Percentiles rank a stretch among this genome's conserved stretches.
Evolutionary conservation across 208 protist genomes (phyloP).

Genomic region (Wallacemonas sp.): DNA sequence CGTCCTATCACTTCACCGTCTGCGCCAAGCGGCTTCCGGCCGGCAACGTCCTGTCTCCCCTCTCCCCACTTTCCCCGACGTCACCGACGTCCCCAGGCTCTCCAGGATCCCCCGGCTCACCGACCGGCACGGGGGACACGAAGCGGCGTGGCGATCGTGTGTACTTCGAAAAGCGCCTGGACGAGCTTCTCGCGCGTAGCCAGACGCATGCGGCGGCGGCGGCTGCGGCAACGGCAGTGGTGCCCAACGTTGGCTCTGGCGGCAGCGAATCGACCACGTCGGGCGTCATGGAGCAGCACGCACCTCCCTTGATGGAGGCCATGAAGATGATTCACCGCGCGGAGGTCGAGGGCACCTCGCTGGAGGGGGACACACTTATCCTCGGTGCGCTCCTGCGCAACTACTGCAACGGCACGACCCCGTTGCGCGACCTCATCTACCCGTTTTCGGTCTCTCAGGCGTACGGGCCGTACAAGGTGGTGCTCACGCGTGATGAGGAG

Average conservation of each 20-base stretch:
- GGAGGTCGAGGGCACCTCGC: conserved; percentile 75
- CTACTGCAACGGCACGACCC: conserved; percentile 72
- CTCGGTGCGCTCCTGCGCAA: conserved; percentile 46
- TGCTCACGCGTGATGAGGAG: conserved; percentile 5
- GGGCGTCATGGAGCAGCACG: conserved; percentile 14
- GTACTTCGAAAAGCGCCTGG: conserved; percentile 72
- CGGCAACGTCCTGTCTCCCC: conserved; percentile 11
- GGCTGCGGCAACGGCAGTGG: neutral
- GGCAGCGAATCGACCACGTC: conserved; percentile 4
- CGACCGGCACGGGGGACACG: conserved; percentile 17
- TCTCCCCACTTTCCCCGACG: conserved; percentile 13
- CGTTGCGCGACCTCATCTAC: conserved; percentile 31
- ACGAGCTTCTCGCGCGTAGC: conserved; percentile 40
- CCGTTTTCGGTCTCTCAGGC: conserved; percentile 49
- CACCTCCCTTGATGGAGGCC: conserved; percentile 51
- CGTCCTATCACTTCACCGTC: conserved; percentile 68
- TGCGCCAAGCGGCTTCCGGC: conserved; percentile 17
- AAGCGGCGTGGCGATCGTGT: conserved; percentile 55
- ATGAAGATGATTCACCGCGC: conserved; percentile 78
- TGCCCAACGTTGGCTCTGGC: neutral
- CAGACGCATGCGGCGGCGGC: conserved; percentile 9
- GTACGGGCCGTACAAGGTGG: conserved; percentile 32
- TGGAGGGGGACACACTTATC: conserved; percentile 70
- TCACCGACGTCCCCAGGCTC: conserved; percentile 13
- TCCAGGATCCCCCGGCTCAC: neutral